Evolutionary conservation across 805 yeast genomes (phyloP), one percentile per base, ranked within the genome.

Genomic region (Metschnikowia sp.): DNA sequence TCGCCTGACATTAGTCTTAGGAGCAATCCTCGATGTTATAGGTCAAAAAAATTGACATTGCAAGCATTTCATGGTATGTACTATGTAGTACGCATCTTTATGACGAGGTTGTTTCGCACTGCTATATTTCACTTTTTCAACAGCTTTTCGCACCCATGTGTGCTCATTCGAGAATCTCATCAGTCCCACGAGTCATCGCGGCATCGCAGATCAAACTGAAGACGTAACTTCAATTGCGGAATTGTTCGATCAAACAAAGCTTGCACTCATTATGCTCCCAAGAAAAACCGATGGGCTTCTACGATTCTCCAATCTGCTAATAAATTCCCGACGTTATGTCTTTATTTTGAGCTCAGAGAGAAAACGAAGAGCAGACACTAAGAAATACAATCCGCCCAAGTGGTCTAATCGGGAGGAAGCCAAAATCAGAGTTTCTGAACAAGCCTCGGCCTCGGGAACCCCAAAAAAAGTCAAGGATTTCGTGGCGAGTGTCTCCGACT

Each of bases 401-500:
- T 63, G 64, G 61, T 56, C 63, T 4, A 56, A 59, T 18, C 50
- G 48, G 12, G 72, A 65, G 7, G 53, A 59, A 12, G 52, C 52
- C 19, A 42, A 66, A 22, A 55, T 49, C 29, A 30, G 51, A 3
- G 48, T 47, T 22, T 49, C 49, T 26, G 57, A 66, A 39, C 66
- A 62, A 36, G 42, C 48, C 18, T 63, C 62, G 40, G 59, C 60
- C 47, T 50, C 55, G 36, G 50, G 49, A 34, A 58, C 64, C 48
- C 39, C 64, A 40, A 48, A 58, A 28, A 70, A 69, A 47, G 57
- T 70, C 42, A 57, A 57, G 29, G 42, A 48, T 1, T 54, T 71
- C 36, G 63, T 78, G 3, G 59, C 60, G 12, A 54, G 58, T 55
- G 74, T 52, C 18, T 56, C 63, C 34, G 53, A 39, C 13, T 50